Conservation (phyloP, 805 yeast genomes). For the Saccharomyces jurei region DNA sequence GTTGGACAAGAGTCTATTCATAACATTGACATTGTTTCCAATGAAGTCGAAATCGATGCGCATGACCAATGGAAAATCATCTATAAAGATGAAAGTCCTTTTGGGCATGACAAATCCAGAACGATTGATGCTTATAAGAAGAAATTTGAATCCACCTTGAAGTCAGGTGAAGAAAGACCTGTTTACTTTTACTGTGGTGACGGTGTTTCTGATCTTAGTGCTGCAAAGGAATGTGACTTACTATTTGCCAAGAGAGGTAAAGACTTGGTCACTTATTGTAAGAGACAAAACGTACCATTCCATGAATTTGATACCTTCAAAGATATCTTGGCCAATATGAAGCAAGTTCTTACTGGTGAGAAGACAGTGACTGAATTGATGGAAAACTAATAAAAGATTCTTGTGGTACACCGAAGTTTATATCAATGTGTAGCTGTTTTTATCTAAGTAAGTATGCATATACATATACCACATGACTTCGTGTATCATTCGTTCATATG, state of each 20-base stretch:
- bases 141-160: slow-evolving; percentile 24
- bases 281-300: slow-evolving; percentile 71
- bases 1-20: slow-evolving; percentile 70
- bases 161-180: slow-evolving; percentile 40
- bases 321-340: slow-evolving; percentile 61
- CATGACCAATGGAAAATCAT: slow-evolving; percentile 74
- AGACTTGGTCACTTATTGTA: slow-evolving; percentile 81
- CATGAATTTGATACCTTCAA: slow-evolving; percentile 69
- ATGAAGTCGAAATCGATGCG: slow-evolving; percentile 52
- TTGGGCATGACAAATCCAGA: slow-evolving; percentile 91
- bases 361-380: slow-evolving; percentile 27
- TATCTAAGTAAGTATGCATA: background rate
- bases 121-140: slow-evolving; percentile 49
- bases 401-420: background rate
- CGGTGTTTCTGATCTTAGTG: slow-evolving; percentile 91
- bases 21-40: slow-evolving; percentile 73
- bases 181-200: slow-evolving; percentile 90
- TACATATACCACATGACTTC: background rate
- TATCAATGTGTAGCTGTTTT: background rate
- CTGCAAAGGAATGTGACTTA: slow-evolving; percentile 90
- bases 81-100: slow-evolving; percentile 75
- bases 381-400: slow-evolving; percentile 17
- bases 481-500: background rate
- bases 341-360: slow-evolving; percentile 39
- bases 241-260: slow-evolving; percentile 89